Conservation (phyloP, 139 green algal species). For the Chlorella sp. region DNA sequence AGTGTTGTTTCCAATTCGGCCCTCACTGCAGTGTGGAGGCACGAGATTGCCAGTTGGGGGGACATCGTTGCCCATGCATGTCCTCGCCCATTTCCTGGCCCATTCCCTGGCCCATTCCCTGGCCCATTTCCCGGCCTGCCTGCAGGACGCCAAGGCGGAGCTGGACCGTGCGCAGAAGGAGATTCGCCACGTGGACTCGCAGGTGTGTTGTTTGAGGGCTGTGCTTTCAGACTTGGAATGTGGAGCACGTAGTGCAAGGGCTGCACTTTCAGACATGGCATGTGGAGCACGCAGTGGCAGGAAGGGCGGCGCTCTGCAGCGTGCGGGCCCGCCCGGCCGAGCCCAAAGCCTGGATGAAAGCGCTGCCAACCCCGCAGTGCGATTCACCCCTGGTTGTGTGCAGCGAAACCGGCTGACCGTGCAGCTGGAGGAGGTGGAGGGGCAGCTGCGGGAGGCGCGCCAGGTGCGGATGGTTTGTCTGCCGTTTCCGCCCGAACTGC, state of each 20-base stretch:
- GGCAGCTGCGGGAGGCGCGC: slow-evolving; percentile 63
- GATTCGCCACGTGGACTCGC: slow-evolving; percentile 28
- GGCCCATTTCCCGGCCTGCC: no score
- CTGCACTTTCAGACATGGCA: neutral
- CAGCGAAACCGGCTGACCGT: slow-evolving; percentile 53
- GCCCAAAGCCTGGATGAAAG: neutral
- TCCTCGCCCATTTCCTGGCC: no score
- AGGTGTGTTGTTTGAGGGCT: neutral
- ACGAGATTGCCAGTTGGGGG: no score
- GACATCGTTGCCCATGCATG: no score
- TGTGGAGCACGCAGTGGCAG: neutral
- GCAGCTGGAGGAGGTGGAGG: slow-evolving; percentile 72
- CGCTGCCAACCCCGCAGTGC: neutral
- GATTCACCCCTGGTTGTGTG: neutral
- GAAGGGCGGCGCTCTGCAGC: no score
- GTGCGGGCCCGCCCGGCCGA: no score
- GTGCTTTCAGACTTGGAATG: no score
- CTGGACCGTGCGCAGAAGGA: slow-evolving; percentile 19
- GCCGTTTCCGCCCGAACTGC: no score
- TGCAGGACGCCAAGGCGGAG: slow-evolving; percentile 36
- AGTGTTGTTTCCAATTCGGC: no score
- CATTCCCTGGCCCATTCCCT: no score
- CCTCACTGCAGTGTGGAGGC: no score
- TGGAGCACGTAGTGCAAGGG: no score
- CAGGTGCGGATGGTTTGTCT: neutral